Evolutionary conservation across 805 yeast species (phyloP).

Genomic region (Kluyveromyces wickerhamii): DNA sequence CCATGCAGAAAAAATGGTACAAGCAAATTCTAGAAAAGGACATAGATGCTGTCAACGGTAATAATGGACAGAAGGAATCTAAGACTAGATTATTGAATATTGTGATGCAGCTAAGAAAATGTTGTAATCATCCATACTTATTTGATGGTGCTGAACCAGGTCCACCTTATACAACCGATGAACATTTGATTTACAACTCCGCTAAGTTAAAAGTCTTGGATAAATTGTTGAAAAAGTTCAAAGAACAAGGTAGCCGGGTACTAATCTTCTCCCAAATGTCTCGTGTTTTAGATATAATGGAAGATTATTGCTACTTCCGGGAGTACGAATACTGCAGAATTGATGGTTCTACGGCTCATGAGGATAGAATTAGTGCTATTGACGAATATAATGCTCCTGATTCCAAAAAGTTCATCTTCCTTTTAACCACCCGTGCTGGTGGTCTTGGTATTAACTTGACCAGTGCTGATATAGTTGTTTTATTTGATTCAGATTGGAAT

Average conservation of each 20-base stretch:
- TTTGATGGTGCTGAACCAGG: slow-evolving; percentile 90
- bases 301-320: slow-evolving; percentile 69
- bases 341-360: slow-evolving; percentile 78
- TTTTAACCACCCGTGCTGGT: slow-evolving; percentile 81
- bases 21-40: slow-evolving; percentile 70
- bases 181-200: slow-evolving; percentile 66
- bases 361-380: slow-evolving; percentile 64
- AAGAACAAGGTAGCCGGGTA: slow-evolving; percentile 67
- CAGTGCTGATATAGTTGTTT: slow-evolving; percentile 67
- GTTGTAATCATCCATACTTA: slow-evolving; percentile 79
- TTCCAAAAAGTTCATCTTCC: slow-evolving; percentile 61
- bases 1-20: slow-evolving; percentile 76
- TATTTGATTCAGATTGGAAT: slow-evolving; percentile 81
- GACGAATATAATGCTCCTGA: slow-evolving; percentile 76
- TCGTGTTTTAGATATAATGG: slow-evolving; percentile 69
- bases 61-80: slow-evolving; percentile 63
- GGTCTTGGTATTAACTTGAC: slow-evolving; percentile 83
- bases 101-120: slow-evolving; percentile 78
- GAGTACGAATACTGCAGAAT: slow-evolving; percentile 67
- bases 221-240: slow-evolving; percentile 50
- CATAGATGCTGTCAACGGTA: slow-evolving; percentile 80
- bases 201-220: slow-evolving; percentile 68
- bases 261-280: slow-evolving; percentile 80
- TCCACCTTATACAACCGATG: slow-evolving; percentile 81
- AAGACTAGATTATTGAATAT: slow-evolving; percentile 70